Conservation (phyloP, 2,329 filamentous ascomycete species). For the Cladosporium sp. region DNA sequence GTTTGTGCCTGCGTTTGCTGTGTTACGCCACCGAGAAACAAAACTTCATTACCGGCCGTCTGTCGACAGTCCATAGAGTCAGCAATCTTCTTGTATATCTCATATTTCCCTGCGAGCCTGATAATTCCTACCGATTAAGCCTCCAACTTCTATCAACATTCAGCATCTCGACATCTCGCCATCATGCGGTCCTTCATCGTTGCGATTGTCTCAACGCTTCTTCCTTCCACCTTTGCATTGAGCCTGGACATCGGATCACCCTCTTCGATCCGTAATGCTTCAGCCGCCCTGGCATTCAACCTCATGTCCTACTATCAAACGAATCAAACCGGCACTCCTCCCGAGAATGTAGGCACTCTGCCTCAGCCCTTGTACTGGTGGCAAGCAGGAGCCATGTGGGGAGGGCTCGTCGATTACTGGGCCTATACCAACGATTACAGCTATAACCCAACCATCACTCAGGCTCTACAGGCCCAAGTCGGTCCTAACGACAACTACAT, state of each 20-base stretch:
- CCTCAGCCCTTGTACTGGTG: constrained; percentile 52
- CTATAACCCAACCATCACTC: constrained; percentile 46
- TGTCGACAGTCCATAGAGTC: background rate
- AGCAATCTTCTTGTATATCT: background rate
- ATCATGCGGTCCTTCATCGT: background rate
- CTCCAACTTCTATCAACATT: background rate
- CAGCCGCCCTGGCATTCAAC: constrained; percentile 36
- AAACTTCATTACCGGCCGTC: background rate
- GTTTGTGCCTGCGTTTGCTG: constrained; percentile 14
- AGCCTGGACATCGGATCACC: constrained; percentile 27
- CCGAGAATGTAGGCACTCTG: constrained; percentile 42
- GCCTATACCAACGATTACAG: constrained; percentile 49
- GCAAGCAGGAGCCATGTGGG: constrained; percentile 46
- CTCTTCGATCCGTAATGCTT: constrained; percentile 39
- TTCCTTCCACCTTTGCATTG: constrained; percentile 23
- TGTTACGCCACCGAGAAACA: background rate
- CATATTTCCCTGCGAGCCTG: background rate
- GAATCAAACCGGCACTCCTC: constrained; percentile 36
- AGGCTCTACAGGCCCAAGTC: constrained; percentile 47
- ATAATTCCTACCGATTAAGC: background rate
- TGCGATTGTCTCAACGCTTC: background rate
- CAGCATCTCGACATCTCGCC: background rate
- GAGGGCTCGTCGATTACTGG: constrained; percentile 46
- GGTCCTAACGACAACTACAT: constrained; percentile 48
- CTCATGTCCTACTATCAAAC: constrained; percentile 41